Base-by-base conservation (phyloP, 495 filamentous ascomycete genomes). In the Penicillium herquei region DNA sequence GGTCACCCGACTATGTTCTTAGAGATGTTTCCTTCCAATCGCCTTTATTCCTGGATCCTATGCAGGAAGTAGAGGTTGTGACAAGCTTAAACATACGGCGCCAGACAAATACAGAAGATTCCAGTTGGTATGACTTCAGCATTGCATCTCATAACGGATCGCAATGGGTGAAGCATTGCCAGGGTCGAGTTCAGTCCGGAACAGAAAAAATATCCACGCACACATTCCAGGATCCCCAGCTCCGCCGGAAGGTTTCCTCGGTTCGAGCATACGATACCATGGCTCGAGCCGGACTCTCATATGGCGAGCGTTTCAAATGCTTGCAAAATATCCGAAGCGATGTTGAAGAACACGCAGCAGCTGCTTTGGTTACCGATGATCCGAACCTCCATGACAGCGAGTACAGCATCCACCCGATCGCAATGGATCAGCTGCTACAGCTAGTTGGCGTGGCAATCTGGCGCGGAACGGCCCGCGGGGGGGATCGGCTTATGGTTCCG, bases 361-460 rank as follows among this genome's bases (percentile, higher is more conserved):
- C 11, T 41, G 55, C 55, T 5, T 32, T 13, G 1, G 13, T 42
- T 8, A 1, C 11, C 4, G 14, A 30, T 11, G 17, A 52, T 7
- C 12, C 11, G 17, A n/a, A n/a, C 3, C 10, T 18, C 3, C 10
- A 14, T 21, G 8, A 18, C 9, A 40, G 34, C 18, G 3, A 13
- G 6, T 41, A 57, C 11, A 34, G 35, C 6, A 26, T 57, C 3
- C 42, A 57, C 49, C 55, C 55, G 0, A 52, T 37, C 7, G 14
- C 37, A 0, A 57, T 57, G 17, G 55, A 57, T 37, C 49, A 57
- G 35, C 33, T 18, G 8, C 26, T 57, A 26, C 55, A 57, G 18
- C 44, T 57, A 7, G 16, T 57, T 1, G 32, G 42, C 7, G 49
- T 52, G 6, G 55, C 55, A 34, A 10, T 42, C 13, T 7, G 7